A percentile compares a stretch with the other conserved stretches of the same genome.
Conservation (phyloP, 257 asterid species). For the Knoxia roxburghii region DNA sequence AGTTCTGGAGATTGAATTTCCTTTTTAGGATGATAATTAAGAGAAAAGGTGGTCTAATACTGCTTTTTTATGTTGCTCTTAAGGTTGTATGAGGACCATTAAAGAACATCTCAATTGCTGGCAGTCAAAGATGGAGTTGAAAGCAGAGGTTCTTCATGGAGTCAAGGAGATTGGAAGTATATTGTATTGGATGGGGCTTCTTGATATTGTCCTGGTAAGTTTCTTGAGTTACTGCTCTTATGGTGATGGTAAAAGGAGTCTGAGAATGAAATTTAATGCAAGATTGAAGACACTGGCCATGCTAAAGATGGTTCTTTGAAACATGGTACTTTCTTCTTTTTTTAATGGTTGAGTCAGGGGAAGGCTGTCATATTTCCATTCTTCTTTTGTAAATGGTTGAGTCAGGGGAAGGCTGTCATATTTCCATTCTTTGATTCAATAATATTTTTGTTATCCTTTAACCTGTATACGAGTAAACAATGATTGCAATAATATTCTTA, state of each 20-base stretch:
- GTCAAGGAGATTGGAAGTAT: conserved; percentile 93
- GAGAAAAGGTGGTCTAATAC: neutral
- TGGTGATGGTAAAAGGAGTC: neutral
- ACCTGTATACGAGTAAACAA: too few species aligned
- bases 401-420: too few species aligned
- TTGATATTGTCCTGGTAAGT: conserved; percentile 87
- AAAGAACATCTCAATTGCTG: conserved; percentile 85
- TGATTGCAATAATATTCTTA: neutral
- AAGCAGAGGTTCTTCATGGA: conserved; percentile 79
- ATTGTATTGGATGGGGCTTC: conserved; percentile 96
- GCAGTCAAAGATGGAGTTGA: conserved; percentile 79
- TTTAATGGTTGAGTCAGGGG: neutral
- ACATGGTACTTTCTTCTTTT: neutral
- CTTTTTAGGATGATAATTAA: neutral
- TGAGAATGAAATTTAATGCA: neutral
- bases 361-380: neutral
- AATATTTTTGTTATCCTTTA: too few species aligned
- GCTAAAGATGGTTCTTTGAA: neutral
- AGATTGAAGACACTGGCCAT: neutral
- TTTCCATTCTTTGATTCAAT: too few species aligned
- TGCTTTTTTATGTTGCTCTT: conserved; percentile 10
- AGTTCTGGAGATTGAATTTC: neutral
- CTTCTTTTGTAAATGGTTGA: neutral
- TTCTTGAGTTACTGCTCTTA: neutral
- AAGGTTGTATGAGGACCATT: conserved; percentile 76